A percentile compares a stretch with the other conserved stretches of the same genome.
These are phyloP conservation scores for Torulaspora pretoriensis DNA, from an alignment of 1,139 yeast genomes.

Conservation along the genomic window DNA sequence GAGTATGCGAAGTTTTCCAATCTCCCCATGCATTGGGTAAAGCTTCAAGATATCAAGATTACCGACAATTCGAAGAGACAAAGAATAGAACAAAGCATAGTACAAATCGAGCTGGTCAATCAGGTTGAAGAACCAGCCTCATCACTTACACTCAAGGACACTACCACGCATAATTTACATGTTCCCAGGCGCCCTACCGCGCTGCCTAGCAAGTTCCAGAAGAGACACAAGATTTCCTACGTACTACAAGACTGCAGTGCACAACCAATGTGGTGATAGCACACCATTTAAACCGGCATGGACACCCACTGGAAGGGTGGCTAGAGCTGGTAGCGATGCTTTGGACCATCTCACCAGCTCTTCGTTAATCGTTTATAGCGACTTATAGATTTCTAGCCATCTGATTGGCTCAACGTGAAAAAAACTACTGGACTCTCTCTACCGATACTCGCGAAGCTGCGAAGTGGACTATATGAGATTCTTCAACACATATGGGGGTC, in stretches of 20 bases:
- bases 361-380: conserved; percentile 1
- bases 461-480: conserved; percentile 2
- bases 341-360: no score
- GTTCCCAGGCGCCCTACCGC: background rate
- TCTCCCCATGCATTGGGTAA: conserved; percentile 51
- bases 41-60: conserved; percentile 36
- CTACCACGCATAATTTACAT: background rate
- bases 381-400: conserved; percentile 9
- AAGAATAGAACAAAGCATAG: conserved; percentile 16
- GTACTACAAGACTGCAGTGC: conserved; percentile 9
- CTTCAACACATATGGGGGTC: conserved; percentile 3
- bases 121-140: background rate
- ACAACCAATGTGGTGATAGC: conserved; percentile 14
- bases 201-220: conserved; percentile 18
- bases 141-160: background rate
- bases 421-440: background rate
- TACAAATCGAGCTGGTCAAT: conserved; percentile 14
- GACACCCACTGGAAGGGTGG: no score
- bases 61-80: conserved; percentile 6
- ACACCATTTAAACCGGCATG: no score
- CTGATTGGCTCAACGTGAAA: conserved; percentile 16
- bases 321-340: no score
- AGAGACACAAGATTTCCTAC: conserved; percentile 13
- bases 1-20: conserved; percentile 47
- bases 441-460: conserved; percentile 13